Conservation (phyloP, 768 basidiomycete species). For the Hortiboletus campestris region DNA sequence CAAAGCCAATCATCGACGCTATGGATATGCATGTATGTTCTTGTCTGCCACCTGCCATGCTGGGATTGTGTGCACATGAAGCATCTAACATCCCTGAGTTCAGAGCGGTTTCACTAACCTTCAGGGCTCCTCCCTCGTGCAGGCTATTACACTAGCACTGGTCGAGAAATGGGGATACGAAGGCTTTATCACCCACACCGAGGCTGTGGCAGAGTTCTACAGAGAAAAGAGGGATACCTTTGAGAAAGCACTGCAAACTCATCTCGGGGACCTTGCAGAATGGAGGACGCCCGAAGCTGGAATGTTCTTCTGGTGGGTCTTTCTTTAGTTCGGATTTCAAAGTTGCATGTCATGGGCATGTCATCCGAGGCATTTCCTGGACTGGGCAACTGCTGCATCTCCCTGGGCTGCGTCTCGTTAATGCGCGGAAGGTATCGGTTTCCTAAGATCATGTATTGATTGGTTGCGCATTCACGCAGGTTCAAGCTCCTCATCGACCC, state of each 20-base stretch:
- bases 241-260: slow-evolving; percentile 67
- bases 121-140: slow-evolving; percentile 62
- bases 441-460: slow-evolving; percentile 19
- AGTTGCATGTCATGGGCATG: slow-evolving; percentile 1
- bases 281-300: slow-evolving; percentile 73
- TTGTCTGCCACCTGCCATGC: slow-evolving; percentile 15
- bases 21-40: slow-evolving; percentile 68
- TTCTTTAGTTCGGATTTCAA: slow-evolving; percentile 9
- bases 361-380: slow-evolving; percentile 2
- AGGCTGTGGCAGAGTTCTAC: slow-evolving; percentile 71
- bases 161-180: slow-evolving; percentile 73
- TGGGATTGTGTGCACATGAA: neutral
- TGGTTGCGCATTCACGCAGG: slow-evolving; percentile 38
- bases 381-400: neutral
- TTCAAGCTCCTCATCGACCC: slow-evolving; percentile 59
- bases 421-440: slow-evolving; percentile 3
- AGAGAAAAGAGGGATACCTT: slow-evolving; percentile 73
- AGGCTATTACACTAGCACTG: slow-evolving; percentile 57
- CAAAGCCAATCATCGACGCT: slow-evolving; percentile 59
- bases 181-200: slow-evolving; percentile 69
- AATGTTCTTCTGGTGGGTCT: slow-evolving; percentile 83
- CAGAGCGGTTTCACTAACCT: slow-evolving; percentile 69
- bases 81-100: slow-evolving; percentile 9
- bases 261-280: slow-evolving; percentile 76
- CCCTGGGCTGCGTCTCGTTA: slow-evolving; percentile 1